Conservation (phyloP, 2,329 filamentous ascomycete species). For the Hymenoscyphus albidus region DNA sequence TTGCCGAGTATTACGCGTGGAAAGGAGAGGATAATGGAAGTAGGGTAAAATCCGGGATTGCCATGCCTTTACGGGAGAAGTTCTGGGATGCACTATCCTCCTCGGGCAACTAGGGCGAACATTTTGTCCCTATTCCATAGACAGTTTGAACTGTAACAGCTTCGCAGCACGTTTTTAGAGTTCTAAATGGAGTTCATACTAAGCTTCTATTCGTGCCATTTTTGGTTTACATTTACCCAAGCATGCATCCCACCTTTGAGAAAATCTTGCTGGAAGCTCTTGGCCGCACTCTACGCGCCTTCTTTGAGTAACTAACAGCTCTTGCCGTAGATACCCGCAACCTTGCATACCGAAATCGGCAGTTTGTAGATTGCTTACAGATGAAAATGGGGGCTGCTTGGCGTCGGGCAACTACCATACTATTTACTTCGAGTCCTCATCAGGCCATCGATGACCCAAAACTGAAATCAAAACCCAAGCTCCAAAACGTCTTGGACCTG, state of each 20-base stretch:
- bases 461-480: not conserved
- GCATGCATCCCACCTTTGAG: not conserved
- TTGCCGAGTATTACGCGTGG: not conserved
- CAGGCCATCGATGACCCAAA: not conserved
- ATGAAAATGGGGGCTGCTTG: not conserved
- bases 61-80: not conserved
- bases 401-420: not conserved
- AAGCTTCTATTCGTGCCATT: not conserved
- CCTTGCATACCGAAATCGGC: constrained; percentile 1
- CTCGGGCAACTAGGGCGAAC: not conserved
- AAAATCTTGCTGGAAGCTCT: not conserved
- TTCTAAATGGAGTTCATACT: not conserved
- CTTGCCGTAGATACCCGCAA: not conserved
- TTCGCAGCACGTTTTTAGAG: not conserved
- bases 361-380: not conserved
- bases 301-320: not conserved
- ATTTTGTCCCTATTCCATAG: not conserved
- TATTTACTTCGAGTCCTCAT: not conserved
- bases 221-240: not conserved
- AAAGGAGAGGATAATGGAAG: not conserved
- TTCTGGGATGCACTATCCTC: not conserved
- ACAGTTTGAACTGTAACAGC: not conserved
- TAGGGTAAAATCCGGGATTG: not conserved
- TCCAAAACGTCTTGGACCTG: not conserved
- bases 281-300: not conserved